Evolutionary conservation across 306 rosid genomes (phyloP).

Genomic region (Fragaria vesca): DNA sequence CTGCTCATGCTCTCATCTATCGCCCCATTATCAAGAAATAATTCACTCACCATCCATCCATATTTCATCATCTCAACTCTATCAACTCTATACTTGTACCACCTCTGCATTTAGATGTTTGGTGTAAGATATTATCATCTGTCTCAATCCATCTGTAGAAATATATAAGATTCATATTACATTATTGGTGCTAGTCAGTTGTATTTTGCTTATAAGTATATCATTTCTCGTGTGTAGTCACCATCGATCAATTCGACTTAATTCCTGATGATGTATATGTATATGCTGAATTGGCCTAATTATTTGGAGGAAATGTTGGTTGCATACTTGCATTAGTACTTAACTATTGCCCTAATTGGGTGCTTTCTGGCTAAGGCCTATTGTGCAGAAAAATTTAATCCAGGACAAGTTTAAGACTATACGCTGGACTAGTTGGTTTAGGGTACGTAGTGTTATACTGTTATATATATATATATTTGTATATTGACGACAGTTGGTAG

Average conservation of each 20-base stretch:
- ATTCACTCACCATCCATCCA: neutral
- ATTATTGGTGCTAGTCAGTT: neutral
- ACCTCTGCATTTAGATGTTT: neutral
- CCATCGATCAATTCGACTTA: neutral
- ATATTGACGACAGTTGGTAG: neutral
- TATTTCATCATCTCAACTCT: neutral
- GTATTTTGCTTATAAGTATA: neutral
- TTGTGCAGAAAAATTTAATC: neutral
- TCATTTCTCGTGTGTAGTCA: neutral
- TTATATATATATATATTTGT: neutral
- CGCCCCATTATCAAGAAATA: neutral
- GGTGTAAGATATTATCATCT: neutral
- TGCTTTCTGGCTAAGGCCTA: neutral
- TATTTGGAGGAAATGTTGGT: neutral
- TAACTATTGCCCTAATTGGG: neutral
- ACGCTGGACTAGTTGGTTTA: neutral
- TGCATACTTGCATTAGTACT: neutral
- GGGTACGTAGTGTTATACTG: neutral
- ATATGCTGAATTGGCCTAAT: neutral
- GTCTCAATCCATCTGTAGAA: neutral
- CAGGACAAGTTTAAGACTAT: neutral
- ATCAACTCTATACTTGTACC: neutral
- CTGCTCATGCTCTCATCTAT: slow-evolving; percentile 35
- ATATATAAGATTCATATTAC: neutral
- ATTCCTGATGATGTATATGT: neutral